Evolutionary conservation across 768 basidiomycete species (phyloP).

Genomic region (Phallus indusiatus): DNA sequence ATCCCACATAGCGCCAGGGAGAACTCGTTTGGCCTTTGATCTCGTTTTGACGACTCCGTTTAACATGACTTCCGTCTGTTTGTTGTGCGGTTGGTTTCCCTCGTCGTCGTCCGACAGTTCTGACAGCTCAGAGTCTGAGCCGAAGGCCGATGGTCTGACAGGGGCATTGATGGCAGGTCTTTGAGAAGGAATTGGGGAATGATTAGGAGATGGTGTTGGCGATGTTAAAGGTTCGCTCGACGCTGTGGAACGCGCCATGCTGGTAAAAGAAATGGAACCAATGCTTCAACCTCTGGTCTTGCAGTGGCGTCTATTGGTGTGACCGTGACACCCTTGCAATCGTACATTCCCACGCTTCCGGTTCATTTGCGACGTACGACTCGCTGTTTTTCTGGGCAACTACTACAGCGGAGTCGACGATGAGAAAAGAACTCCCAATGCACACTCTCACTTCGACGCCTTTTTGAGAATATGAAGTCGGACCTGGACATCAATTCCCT

Average conservation of each 20-base stretch:
- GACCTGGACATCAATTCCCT: too few relatives aligned
- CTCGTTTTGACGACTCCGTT: constrained; percentile 19
- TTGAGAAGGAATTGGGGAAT: neutral
- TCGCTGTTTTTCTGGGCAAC: too few relatives aligned
- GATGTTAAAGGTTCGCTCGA: constrained; percentile 9
- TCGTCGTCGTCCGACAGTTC: constrained; percentile 79
- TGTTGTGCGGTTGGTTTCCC: constrained; percentile 16
- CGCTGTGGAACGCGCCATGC: constrained; percentile 3
- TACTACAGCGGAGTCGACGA: too few relatives aligned
- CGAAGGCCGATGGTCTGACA: constrained; percentile 34
- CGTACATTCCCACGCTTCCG: neutral
- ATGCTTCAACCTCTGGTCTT: neutral
- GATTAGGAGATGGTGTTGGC: constrained; percentile 7
- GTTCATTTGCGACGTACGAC: neutral
- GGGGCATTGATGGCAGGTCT: constrained; percentile 19
- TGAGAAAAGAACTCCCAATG: too few relatives aligned
- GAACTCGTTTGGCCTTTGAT: constrained; percentile 38
- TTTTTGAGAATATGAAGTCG: too few relatives aligned
- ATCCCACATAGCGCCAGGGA: constrained; percentile 79
- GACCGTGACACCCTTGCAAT: neutral
- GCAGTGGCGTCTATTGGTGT: constrained; percentile 4
- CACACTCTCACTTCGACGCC: too few relatives aligned
- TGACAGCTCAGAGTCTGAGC: constrained; percentile 69
- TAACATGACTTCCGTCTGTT: constrained; percentile 16
- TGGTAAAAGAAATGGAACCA: neutral